Evolutionary conservation across 495 filamentous ascomycete species (phyloP).

Genomic region (Podospora conica): DNA sequence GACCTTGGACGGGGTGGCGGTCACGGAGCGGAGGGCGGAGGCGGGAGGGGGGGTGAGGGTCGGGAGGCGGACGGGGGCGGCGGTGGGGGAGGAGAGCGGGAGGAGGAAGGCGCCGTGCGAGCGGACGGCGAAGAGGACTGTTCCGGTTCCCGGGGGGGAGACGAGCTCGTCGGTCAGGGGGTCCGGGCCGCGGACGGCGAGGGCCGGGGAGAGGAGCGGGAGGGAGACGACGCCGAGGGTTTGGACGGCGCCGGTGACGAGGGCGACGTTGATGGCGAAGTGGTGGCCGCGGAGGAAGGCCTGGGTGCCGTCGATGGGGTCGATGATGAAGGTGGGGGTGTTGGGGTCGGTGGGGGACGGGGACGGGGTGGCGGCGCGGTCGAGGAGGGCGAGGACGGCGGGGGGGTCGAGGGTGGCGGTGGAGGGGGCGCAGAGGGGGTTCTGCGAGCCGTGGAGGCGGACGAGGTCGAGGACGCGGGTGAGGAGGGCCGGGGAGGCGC

Average conservation of each 20-base stretch:
- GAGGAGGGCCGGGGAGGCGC: constrained; percentile 42
- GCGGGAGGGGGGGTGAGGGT: constrained; percentile 27
- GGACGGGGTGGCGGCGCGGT: constrained; percentile 39
- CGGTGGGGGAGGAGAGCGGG: background rate
- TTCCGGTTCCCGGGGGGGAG: constrained; percentile 43
- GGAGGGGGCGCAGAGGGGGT: constrained; percentile 24
- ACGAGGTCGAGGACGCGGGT: constrained; percentile 50
- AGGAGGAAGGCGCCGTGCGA: constrained; percentile 52
- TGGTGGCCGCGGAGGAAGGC: constrained; percentile 58
- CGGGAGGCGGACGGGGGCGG: constrained; percentile 18
- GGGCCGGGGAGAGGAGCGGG: constrained; percentile 47
- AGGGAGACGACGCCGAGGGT: constrained; percentile 47
- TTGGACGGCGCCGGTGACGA: constrained; percentile 33
- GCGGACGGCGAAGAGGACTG: constrained; percentile 50
- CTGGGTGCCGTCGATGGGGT: constrained; percentile 67
- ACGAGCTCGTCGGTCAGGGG: constrained; percentile 36
- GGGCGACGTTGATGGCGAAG: constrained; percentile 49
- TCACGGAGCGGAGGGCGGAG: constrained; percentile 27
- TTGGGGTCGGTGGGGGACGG: constrained; percentile 24
- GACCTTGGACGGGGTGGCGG: constrained; percentile 27
- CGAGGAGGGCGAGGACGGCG: constrained; percentile 55
- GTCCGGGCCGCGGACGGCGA: background rate
- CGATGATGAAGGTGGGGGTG: constrained; percentile 55
- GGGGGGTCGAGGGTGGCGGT: constrained; percentile 31
- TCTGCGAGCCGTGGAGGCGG: background rate